These are phyloP conservation scores for Reutealis trisperma DNA, from an alignment of 345 rosid genomes.

Conservation along the genomic window DNA sequence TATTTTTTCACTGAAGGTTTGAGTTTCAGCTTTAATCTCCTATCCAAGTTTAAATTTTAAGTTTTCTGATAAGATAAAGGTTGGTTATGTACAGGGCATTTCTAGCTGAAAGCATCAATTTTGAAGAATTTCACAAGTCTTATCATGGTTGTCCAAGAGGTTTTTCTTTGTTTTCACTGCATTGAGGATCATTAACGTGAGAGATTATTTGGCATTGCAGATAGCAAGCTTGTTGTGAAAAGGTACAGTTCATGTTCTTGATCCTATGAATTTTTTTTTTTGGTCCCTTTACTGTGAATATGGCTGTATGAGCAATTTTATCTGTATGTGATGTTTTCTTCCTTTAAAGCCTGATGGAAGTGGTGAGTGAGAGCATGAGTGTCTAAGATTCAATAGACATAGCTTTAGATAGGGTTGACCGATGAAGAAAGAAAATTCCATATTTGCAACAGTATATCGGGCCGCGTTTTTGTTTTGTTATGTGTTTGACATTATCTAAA, in stretches of 20 bases:
- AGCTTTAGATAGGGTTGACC: neutral
- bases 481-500: neutral
- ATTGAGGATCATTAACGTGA: conserved; percentile 21
- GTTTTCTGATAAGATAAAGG: neutral
- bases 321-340: conserved; percentile 4
- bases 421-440: neutral
- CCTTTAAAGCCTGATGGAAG: neutral
- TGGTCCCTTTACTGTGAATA: neutral
- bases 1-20: neutral
- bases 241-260: conserved; percentile 27
- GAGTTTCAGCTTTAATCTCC: neutral
- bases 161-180: conserved; percentile 13
- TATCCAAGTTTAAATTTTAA: neutral
- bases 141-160: conserved; percentile 6
- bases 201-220: conserved; percentile 20
- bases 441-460: neutral
- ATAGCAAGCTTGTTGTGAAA: conserved; percentile 15
- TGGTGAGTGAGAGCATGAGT: conserved; percentile 2
- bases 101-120: conserved; percentile 13
- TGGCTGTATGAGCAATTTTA: neutral
- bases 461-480: neutral
- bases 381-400: neutral
- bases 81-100: conserved; percentile 18
- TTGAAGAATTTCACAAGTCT: conserved; percentile 9
- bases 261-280: neutral